phyloP scores from a whole-genome alignment of 1,139 yeast species.

The Zhuliangozyma blackwelliae region DNA sequence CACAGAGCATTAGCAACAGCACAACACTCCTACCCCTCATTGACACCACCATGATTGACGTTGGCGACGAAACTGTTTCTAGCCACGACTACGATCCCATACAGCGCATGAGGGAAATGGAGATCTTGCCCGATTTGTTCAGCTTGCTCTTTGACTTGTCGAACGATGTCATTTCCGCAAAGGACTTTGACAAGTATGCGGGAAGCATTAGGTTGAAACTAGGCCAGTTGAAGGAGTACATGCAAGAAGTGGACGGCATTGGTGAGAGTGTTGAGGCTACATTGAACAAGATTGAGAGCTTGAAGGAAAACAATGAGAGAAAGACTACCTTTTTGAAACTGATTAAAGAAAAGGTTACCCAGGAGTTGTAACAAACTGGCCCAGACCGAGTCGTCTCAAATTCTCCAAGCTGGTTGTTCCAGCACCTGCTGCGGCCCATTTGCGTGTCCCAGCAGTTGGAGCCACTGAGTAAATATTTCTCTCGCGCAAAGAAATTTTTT shows the following conservation, averaged over 20 bases:
- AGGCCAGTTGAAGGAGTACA: constrained; percentile 24
- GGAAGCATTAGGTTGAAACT: constrained; percentile 40
- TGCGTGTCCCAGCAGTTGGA: no score
- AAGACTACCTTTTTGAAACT: constrained; percentile 23
- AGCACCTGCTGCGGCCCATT: no score
- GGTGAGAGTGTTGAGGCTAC: constrained; percentile 32
- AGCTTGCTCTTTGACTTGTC: constrained; percentile 32
- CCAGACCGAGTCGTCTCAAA: no score
- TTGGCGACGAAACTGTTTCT: background rate
- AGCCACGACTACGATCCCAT: constrained; percentile 19
- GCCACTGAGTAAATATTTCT: no score
- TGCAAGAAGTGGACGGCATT: constrained; percentile 38
- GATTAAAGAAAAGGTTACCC: constrained; percentile 14
- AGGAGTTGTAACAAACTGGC: constrained; percentile 3
- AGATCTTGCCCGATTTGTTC: constrained; percentile 39
- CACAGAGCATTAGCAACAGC: background rate
- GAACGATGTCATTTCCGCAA: constrained; percentile 34
- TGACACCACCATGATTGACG: background rate
- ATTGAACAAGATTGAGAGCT: constrained; percentile 20
- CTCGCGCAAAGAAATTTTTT: no score
- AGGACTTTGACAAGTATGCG: constrained; percentile 43
- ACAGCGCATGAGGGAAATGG: constrained; percentile 25
- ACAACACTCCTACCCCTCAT: background rate
- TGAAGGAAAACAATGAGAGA: constrained; percentile 22
- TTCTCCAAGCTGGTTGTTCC: no score